Conservation (phyloP, 768 basidiomycete species). For the Gloeophyllum trabeum region DNA sequence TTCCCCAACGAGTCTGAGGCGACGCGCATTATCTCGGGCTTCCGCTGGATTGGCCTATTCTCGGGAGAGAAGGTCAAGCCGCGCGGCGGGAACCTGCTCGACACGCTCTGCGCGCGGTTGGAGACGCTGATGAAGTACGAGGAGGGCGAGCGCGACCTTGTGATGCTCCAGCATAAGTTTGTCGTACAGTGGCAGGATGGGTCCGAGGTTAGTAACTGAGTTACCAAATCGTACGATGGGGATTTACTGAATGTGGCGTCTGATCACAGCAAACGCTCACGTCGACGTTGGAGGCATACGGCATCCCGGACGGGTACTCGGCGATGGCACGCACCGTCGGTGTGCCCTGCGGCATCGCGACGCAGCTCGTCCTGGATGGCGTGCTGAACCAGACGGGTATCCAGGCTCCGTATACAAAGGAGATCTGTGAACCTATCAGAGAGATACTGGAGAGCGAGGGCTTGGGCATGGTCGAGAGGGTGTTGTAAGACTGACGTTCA, state of each 20-base stretch:
- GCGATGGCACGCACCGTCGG: constrained; percentile 93
- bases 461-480: constrained; percentile 58
- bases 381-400: constrained; percentile 70
- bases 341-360: constrained; percentile 88
- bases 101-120: constrained; percentile 85
- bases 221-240: too few species aligned
- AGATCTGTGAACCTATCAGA: constrained; percentile 70
- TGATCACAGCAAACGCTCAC: constrained; percentile 87
- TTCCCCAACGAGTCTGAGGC: constrained; percentile 68
- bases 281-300: constrained; percentile 86
- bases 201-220: too few species aligned
- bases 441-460: constrained; percentile 63
- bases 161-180: constrained; percentile 99
- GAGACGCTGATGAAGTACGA: constrained; percentile 92
- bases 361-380: constrained; percentile 86
- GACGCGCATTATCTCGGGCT: constrained; percentile 74
- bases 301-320: constrained; percentile 64
- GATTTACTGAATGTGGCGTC: constrained; percentile 15
- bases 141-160: constrained; percentile 84
- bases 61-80: constrained; percentile 51
- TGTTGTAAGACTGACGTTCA: constrained; percentile 31
- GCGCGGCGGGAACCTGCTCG: constrained; percentile 70
- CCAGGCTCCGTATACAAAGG: constrained; percentile 77
- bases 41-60: constrained; percentile 92
- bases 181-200: constrained; percentile 85